A percentile compares a stretch with the other conserved stretches of the same genome.
phyloP scores from a whole-genome alignment of 108 stramenopile genomes.

The Skeletonema potamos region DNA sequence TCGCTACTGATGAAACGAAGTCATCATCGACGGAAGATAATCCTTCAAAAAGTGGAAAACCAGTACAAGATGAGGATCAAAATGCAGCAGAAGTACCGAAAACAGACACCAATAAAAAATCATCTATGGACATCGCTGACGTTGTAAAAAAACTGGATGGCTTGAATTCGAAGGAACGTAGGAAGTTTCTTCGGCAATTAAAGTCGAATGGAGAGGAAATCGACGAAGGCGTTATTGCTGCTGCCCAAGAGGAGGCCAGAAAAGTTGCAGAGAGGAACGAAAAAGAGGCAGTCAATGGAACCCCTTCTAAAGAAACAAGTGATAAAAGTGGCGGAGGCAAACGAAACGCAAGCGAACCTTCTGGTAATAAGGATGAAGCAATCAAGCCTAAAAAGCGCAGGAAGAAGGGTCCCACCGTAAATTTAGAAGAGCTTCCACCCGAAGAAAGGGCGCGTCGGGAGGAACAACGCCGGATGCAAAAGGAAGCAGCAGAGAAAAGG shows the following conservation, averaged over 20 bases:
- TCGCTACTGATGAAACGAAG: neutral
- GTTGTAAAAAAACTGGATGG: conserved; percentile 52
- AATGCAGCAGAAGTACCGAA: neutral
- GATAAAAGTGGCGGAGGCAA: conserved; percentile 21
- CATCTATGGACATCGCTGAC: conserved; percentile 16
- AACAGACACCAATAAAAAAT: neutral
- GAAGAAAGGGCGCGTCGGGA: conserved; percentile 80
- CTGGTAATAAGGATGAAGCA: conserved; percentile 19
- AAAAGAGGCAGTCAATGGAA: conserved; percentile 9
- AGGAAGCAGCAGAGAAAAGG: conserved; percentile 75
- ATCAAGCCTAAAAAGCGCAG: conserved; percentile 40
- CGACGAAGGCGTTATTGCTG: conserved; percentile 22
- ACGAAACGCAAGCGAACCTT: conserved; percentile 22
- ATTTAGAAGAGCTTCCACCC: conserved; percentile 53
- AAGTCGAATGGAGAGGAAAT: conserved; percentile 4
- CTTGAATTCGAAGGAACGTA: conserved; percentile 73
- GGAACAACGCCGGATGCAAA: conserved; percentile 63
- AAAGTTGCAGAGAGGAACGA: conserved; percentile 32
- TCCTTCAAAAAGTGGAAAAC: neutral
- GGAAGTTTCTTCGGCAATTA: conserved; percentile 46
- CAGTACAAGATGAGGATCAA: neutral
- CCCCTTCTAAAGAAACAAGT: conserved; percentile 38
- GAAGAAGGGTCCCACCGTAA: conserved; percentile 17
- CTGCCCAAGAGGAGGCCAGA: conserved; percentile 35
- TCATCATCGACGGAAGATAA: neutral